phyloP scores from a whole-genome alignment of 345 rosid genomes.

The Syzygium jambos region DNA sequence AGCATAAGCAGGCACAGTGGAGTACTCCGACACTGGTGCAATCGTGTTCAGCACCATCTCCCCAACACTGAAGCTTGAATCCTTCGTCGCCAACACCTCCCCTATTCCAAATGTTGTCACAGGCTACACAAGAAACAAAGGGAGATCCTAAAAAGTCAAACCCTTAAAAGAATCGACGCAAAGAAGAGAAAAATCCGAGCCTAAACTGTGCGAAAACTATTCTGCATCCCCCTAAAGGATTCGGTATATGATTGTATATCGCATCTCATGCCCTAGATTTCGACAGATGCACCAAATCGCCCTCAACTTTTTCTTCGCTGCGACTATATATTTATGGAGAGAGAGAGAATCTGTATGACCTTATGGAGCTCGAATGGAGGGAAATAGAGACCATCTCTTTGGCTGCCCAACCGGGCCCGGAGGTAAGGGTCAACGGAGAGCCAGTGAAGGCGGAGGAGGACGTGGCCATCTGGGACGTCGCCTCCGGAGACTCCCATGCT shows the following conservation, averaged over 20 bases:
- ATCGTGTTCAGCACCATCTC: slow-evolving; percentile 7
- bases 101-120: slow-evolving; percentile 19
- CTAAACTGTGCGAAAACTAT: background rate
- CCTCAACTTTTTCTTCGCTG: background rate
- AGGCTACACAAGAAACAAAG: background rate
- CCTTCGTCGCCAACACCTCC: slow-evolving; percentile 16
- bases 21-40: slow-evolving; percentile 14
- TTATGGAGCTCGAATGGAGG: slow-evolving; percentile 13
- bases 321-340: background rate
- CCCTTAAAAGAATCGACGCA: background rate
- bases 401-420: slow-evolving; percentile 16
- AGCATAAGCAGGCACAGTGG: slow-evolving; percentile 5
- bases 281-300: background rate
- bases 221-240: background rate
- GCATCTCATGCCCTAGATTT: background rate
- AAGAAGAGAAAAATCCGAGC: background rate
- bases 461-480: slow-evolving; percentile 16
- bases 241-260: background rate
- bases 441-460: slow-evolving; percentile 11
- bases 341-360: slow-evolving; percentile 1
- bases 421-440: slow-evolving; percentile 33
- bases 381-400: slow-evolving; percentile 17
- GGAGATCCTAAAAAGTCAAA: background rate
- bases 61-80: slow-evolving; percentile 3
- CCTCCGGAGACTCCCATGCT: background rate